Evolutionary conservation across 768 basidiomycete genomes (phyloP).

Genomic region (Auriculariales sp.): DNA sequence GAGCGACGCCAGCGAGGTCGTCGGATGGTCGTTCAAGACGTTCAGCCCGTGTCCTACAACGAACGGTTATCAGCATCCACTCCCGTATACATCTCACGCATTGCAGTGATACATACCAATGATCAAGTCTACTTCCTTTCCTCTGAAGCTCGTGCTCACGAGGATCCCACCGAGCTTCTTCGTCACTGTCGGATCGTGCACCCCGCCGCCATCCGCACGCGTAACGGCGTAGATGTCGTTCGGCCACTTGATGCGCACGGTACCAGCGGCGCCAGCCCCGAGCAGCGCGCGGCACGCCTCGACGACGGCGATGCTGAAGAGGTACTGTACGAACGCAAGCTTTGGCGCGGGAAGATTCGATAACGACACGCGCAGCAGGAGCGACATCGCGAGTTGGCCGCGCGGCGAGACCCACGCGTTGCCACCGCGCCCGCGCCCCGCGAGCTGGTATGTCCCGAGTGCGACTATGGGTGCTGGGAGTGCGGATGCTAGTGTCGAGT

Average conservation of each 20-base stretch:
- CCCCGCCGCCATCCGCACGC: conserved; percentile 25
- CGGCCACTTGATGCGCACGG: conserved; percentile 85
- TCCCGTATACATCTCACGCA: not conserved
- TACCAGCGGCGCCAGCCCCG: conserved; percentile 28
- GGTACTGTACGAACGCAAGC: conserved; percentile 88
- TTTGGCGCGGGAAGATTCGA: conserved; percentile 37
- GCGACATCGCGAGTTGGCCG: conserved; percentile 77
- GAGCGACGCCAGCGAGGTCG: conserved; percentile 68
- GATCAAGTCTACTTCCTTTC: conserved; percentile 57
- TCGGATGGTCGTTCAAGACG: conserved; percentile 66
- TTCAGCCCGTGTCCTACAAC: conserved; percentile 76
- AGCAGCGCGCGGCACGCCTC: conserved; percentile 63
- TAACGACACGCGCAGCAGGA: conserved; percentile 48
- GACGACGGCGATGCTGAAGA: conserved; percentile 79
- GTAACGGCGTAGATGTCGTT: conserved; percentile 79
- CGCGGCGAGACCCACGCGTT: conserved; percentile 89
- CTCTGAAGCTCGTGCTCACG: conserved; percentile 75
- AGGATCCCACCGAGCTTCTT: conserved; percentile 87
- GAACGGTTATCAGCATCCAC: not conserved
- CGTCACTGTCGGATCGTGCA: conserved; percentile 22
- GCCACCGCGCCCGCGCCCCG: conserved; percentile 75
- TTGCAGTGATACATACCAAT: conserved; percentile 41
- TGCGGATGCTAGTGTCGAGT: conserved; percentile 48
- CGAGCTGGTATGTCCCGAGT: conserved; percentile 74
- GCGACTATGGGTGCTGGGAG: conserved; percentile 71